Percentiles rank a stretch among this genome's conserved stretches.
Conservation (phyloP, 805 yeast species). For the Dipodascopsis uninucleata region DNA sequence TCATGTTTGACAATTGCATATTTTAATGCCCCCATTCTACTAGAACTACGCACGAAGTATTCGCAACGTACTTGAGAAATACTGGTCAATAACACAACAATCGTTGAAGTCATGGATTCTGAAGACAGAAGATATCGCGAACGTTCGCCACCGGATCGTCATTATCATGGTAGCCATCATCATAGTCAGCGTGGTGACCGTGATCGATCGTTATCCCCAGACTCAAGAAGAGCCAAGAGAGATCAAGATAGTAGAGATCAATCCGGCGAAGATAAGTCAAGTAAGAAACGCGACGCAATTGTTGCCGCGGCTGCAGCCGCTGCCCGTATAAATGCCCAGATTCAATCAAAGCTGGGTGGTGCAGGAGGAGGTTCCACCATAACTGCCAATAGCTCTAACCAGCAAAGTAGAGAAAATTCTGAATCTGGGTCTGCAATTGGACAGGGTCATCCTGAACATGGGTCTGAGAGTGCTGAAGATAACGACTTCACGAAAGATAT, state of each 20-base stretch:
- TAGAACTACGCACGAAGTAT: too few species aligned
- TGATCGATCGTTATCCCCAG: conserved; percentile 19
- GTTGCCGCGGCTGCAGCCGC: conserved; percentile 36
- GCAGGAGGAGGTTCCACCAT: conserved; percentile 6
- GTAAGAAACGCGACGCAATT: conserved; percentile 31
- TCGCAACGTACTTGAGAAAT: too few species aligned
- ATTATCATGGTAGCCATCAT: neutral
- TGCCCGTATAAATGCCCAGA: conserved; percentile 36
- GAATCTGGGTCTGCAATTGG: too few species aligned
- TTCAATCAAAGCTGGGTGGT: conserved; percentile 18
- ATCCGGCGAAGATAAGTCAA: too few species aligned
- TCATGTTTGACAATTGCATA: too few species aligned
- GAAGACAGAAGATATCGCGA: conserved; percentile 4
- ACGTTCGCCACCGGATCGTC: conserved; percentile 4
- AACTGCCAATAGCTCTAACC: too few species aligned
- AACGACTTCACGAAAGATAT: conserved; percentile 31
- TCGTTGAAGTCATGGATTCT: too few species aligned
- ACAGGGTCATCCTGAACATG: too few species aligned
- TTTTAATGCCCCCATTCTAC: too few species aligned
- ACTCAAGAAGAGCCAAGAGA: neutral
- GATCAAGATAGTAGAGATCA: conserved; percentile 2
- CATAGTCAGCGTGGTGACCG: conserved; percentile 17
- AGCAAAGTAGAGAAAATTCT: too few species aligned
- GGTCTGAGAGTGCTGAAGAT: conserved; percentile 17
- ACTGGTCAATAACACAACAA: too few species aligned